Base-by-base conservation (phyloP, 805 yeast species). In the Candida ficus region DNA sequence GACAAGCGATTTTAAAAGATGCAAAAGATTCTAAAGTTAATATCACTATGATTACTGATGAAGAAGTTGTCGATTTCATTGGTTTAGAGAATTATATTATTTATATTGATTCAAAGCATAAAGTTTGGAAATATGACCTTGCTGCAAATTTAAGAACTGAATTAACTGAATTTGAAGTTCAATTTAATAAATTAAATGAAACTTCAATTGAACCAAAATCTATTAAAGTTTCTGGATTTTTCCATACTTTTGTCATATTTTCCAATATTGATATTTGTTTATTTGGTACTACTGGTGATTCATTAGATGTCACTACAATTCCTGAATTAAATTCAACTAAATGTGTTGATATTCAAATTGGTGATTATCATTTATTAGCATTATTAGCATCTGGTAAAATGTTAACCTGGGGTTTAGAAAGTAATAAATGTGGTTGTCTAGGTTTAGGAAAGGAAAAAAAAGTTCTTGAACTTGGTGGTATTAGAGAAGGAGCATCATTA, bases 361-460 rank as follows among this genome's bases (percentile, higher is more conserved):
- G 91, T 2, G 93, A 85, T 56, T 78, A 82, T 52, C 95, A 85
- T 54, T 67, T 57, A 23, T 51, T 84, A 34, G 91, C 86, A 0
- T 61, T 84, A n/a, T 66, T 78, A 4, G 64, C 65, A 33, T 62
- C 66, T 14, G 93, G 93, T 0, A 66, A 72, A 3, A 46, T 82
- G 14, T 68, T 68, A 43, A 62, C 80, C 5, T 83, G 90, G 91
- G 93, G 93, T 0, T 39, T 68, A 12, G 91, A 84, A 52, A 68
- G 80, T 7, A 63, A 64, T 27, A 44, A 53, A 4, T 79, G 86
- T 56, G 93, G 93, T 7, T 79, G 86, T 51, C 55, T 84, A n/a
- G 93, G 93, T 0, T 49, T 83, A 4, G 91, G 85, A 2, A 39
- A 50, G 6, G 48, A 60, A 2, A 50, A 48, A 9, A 43, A 50